phyloP scores from a whole-genome alignment of 768 basidiomycete genomes.

The Porphyrellus cyaneotinctus region DNA sequence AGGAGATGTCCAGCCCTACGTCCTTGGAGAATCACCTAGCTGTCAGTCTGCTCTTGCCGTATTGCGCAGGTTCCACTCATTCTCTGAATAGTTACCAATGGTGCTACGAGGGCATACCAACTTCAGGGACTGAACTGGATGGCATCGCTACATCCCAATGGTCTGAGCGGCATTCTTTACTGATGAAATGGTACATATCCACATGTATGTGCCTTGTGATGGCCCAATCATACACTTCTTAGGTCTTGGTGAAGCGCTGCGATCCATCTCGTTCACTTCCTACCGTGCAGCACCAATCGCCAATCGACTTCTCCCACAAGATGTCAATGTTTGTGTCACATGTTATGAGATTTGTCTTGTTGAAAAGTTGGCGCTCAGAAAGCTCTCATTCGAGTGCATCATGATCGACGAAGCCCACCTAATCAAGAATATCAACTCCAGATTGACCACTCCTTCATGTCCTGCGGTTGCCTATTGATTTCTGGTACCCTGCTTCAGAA shows the following conservation, averaged over 20 bases:
- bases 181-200: constrained; percentile 78
- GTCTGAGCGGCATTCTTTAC: constrained; percentile 95
- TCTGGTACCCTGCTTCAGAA: constrained; percentile 97
- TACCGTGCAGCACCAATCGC: constrained; percentile 83
- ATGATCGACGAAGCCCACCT: constrained; percentile 98
- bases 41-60: constrained; percentile 4
- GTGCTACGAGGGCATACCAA: no score
- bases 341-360: constrained; percentile 97
- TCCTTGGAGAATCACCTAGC: no score
- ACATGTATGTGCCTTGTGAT: neutral
- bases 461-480: constrained; percentile 86
- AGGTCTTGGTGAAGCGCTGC: constrained; percentile 97
- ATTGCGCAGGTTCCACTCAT: neutral
- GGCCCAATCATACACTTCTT: constrained; percentile 29
- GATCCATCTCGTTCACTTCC: constrained; percentile 95
- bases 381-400: constrained; percentile 97
- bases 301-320: no score
- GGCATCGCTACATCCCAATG: constrained; percentile 93
- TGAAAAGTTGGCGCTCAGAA: constrained; percentile 88
- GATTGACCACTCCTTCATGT: constrained; percentile 87
- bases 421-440: constrained; percentile 99
- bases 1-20: no score
- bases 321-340: constrained; percentile 93
- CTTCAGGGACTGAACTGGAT: no score
- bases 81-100: no score